Conservation (phyloP, 441 rosid species). For the Omphalea diandra region DNA sequence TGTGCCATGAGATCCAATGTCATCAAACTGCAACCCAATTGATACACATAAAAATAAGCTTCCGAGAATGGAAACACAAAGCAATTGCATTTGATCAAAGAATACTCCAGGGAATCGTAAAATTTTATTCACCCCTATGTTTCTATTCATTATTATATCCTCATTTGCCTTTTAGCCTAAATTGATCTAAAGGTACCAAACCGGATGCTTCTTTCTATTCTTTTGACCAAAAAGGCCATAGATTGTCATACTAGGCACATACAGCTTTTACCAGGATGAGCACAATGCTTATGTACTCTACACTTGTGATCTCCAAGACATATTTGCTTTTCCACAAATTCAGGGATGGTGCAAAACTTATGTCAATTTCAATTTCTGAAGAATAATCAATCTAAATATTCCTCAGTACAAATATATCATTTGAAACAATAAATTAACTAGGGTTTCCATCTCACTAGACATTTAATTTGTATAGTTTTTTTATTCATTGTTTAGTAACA, state of each 20-base stretch:
- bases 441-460: too few relatives aligned
- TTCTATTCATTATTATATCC: too few relatives aligned
- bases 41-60: constrained; percentile 7
- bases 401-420: background rate
- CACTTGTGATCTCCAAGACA: background rate
- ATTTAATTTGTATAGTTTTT: too few relatives aligned
- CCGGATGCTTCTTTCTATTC: background rate
- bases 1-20: constrained; percentile 78
- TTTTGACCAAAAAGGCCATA: background rate
- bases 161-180: background rate
- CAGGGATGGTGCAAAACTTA: background rate
- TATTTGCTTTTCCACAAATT: background rate
- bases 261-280: background rate
- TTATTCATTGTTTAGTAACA: too few relatives aligned
- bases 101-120: background rate
- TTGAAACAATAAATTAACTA: background rate
- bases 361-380: constrained; percentile 4
- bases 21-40: constrained; percentile 63
- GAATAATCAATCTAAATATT: background rate
- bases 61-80: constrained; percentile 4
- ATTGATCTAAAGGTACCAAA: background rate
- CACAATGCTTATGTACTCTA: background rate
- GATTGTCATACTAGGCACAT: background rate
- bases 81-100: background rate
- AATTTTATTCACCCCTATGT: background rate